Evolutionary conservation across 192 early-diverging fungal genomes (phyloP).

Genomic region (Diversispora epigaea): DNA sequence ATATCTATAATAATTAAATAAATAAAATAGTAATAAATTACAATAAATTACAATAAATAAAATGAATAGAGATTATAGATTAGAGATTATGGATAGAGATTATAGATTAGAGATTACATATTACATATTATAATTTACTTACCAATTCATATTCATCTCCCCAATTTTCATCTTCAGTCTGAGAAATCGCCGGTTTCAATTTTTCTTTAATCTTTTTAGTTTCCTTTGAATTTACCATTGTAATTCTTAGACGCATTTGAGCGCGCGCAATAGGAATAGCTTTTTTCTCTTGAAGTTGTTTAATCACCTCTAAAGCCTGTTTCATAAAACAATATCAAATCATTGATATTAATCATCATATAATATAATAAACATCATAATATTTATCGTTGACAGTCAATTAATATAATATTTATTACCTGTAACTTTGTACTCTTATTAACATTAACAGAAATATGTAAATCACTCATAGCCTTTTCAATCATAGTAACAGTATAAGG

Average conservation of each 20-base stretch:
- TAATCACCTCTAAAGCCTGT: conserved; percentile 92
- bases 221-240: conserved; percentile 74
- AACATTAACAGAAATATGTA: conserved; percentile 89
- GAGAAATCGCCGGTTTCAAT: conserved; percentile 56
- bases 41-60: neutral
- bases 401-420: conserved; percentile 34
- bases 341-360: neutral
- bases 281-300: conserved; percentile 83
- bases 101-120: too few species aligned
- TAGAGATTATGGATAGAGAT: conserved; percentile 9
- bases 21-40: neutral
- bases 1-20: conserved; percentile 52
- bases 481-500: conserved; percentile 98
- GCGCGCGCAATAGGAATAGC: conserved; percentile 91
- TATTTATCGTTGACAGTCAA: neutral
- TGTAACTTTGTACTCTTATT: conserved; percentile 88
- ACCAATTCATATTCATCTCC: conserved; percentile 85
- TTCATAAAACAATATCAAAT: neutral
- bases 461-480: conserved; percentile 94
- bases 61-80: conserved; percentile 1
- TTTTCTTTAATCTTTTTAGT: conserved; percentile 85
- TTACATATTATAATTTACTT: conserved; percentile 24
- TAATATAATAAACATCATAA: neutral
- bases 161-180: conserved; percentile 74
- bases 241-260: conserved; percentile 88